Base-by-base conservation (phyloP, 2,329 filamentous ascomycete species). In the Arthroderma sp. region DNA sequence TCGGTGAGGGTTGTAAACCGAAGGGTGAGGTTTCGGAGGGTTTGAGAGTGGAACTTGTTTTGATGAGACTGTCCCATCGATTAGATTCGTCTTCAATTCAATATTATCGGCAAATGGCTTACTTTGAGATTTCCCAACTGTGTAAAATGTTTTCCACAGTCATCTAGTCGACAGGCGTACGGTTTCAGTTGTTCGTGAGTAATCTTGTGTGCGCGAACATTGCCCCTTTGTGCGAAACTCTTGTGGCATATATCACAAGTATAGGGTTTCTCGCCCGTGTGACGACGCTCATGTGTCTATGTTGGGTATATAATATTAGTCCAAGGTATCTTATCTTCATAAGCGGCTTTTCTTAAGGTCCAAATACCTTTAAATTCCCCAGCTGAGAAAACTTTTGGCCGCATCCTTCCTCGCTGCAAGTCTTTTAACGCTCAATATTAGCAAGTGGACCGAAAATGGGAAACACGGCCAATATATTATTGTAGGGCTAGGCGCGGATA, bases 101-200 rank as follows among this genome's bases (percentile, higher is more conserved):
- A 32, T 31, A 22, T 4, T 6, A 7, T 47, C 29, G 29, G 15
- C 11, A 48, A 34, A 34, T 33, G 40, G 43, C 64, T 41, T 57
- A 86, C 84, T 76, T 96, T 96, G 53, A 95, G 75, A 58, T 95
- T 95, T 6, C 89, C 89, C 1, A 89, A 75, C 54, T 93, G 85
- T 0, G 86, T 93, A 59, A 95, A 95, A 37, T 80, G 74, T 68
- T 94, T 95, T 49, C 79, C 78, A 66, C 89, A 96, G 48, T 78
- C 74, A 54, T 94, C 86, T 5, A 95, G 72, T 49, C 75, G 78
- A 66, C 89, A 96, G 29, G 77, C 75, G 59, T 83, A 94, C 1
- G 81, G 83, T 64, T 91, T 93, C 33, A 77, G 72, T 38, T 80
- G 74, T 49, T 80, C 73, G 63, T 94, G 88, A 1, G 85, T 86